These are phyloP conservation scores for Stephania japonica DNA, from an alignment of 164 flowering plant genomes.

Conservation along the genomic window DNA sequence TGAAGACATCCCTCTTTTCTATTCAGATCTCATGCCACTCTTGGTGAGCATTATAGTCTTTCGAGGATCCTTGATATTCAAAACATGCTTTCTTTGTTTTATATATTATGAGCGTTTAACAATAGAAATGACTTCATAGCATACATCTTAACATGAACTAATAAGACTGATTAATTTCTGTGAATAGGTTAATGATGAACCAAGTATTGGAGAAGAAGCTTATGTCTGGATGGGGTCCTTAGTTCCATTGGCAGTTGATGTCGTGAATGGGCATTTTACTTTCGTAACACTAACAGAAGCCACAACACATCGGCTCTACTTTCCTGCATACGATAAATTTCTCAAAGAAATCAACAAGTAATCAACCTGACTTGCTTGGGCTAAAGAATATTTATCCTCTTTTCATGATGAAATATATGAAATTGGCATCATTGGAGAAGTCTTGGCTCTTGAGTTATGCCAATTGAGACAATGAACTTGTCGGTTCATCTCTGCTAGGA, in stretches of 20 bases:
- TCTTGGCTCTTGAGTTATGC: neutral
- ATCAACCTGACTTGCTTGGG: conserved; percentile 1
- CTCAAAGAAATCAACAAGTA: conserved; percentile 68
- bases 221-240: conserved; percentile 77
- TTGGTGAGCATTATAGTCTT: conserved; percentile 53
- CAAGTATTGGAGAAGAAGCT: conserved; percentile 72
- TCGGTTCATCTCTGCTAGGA: neutral
- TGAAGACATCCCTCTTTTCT: conserved; percentile 81
- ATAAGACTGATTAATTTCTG: neutral
- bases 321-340: conserved; percentile 74
- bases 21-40: conserved; percentile 90
- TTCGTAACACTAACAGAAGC: conserved; percentile 78
- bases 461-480: neutral
- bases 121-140: neutral
- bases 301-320: conserved; percentile 57
- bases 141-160: neutral
- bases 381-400: neutral
- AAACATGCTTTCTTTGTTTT: neutral
- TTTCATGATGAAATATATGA: neutral
- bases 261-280: conserved; percentile 68
- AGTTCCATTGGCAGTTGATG: conserved; percentile 61
- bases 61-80: neutral
- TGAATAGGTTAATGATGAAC: conserved; percentile 53
- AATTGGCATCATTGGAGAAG: neutral
- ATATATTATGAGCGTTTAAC: neutral